These are phyloP conservation scores for Eucommia ulmoides DNA, from an alignment of 257 asterid species.

Conservation along the genomic window DNA sequence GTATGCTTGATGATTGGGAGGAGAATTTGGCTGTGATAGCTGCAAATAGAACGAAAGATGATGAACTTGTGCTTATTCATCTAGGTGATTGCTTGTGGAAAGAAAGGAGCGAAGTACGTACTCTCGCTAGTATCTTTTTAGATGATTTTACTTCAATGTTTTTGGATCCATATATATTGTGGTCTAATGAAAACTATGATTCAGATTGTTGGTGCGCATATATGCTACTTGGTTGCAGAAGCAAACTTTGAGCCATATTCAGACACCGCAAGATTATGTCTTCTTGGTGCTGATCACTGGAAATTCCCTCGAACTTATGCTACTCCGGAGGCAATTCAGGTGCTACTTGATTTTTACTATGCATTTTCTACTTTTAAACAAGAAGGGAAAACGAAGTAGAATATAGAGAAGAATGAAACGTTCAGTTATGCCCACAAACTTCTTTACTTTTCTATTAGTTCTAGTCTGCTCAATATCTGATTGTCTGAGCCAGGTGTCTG, in stretches of 20 bases:
- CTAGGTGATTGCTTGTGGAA: conserved; percentile 97
- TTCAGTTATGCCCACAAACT: too few species aligned
- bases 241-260: conserved; percentile 79
- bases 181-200: too few species aligned
- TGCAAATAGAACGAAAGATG: conserved; percentile 93
- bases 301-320: conserved; percentile 87
- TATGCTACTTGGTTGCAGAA: conserved; percentile 91
- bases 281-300: conserved; percentile 92
- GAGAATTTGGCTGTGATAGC: conserved; percentile 92
- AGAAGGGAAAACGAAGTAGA: too few species aligned
- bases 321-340: conserved; percentile 98
- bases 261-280: conserved; percentile 88
- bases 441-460: not conserved
- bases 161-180: conserved; percentile 15
- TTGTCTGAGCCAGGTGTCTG: not conserved
- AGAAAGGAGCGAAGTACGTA: conserved; percentile 82
- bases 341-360: conserved; percentile 17
- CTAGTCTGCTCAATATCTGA: not conserved
- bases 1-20: conserved; percentile 93
- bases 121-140: conserved; percentile 4
- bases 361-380: too few species aligned
- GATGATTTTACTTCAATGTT: not conserved
- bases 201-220: conserved; percentile 92
- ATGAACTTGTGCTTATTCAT: conserved; percentile 87
- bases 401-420: conserved; percentile 2